Conservation (phyloP, 371 early-diverging fungal genomes). For the Actinomucor elegans region DNA sequence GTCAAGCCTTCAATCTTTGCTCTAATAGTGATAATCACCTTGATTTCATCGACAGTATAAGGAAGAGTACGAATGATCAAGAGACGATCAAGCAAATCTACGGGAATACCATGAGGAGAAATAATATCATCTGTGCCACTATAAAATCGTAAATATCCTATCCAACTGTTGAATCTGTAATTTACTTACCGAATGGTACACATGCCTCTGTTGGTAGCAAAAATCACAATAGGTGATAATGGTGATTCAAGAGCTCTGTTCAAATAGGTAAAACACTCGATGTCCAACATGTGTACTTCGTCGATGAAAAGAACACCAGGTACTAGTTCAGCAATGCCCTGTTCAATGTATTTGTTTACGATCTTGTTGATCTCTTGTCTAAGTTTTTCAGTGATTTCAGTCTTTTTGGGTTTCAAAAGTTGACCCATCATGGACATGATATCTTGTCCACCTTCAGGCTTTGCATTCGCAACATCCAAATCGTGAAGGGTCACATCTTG, state of each 20-base stretch:
- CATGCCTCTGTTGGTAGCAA: constrained; percentile 97
- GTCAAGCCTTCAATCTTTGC: constrained; percentile 88
- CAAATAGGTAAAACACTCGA: constrained; percentile 98
- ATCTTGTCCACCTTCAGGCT: constrained; percentile 95
- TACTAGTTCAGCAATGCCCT: constrained; percentile 96
- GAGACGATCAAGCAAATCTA: constrained; percentile 95
- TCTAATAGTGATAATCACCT: constrained; percentile 86
- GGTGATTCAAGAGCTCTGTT: constrained; percentile 96
- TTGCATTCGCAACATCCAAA: constrained; percentile 97
- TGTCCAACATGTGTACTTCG: constrained; percentile 98
- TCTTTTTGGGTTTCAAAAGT: constrained; percentile 95
- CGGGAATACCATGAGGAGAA: constrained; percentile 95
- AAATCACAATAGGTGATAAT: constrained; percentile 96
- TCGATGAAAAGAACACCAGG: constrained; percentile 98
- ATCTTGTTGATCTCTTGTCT: constrained; percentile 98
- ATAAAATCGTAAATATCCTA: too few relatives aligned
- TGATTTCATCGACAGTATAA: constrained; percentile 90
- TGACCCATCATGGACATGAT: constrained; percentile 98
- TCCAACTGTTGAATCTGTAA: too few relatives aligned
- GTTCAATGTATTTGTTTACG: constrained; percentile 98
- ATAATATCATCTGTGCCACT: constrained; percentile 90
- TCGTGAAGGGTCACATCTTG: constrained; percentile 99
- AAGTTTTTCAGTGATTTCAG: constrained; percentile 97
- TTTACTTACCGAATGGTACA: constrained; percentile 93
- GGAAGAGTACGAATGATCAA: constrained; percentile 94